Percentiles rank a stretch among this genome's conserved stretches.
These are phyloP conservation scores for Tuber indicum DNA, from an alignment of 495 filamentous ascomycete species.

Conservation along the genomic window DNA sequence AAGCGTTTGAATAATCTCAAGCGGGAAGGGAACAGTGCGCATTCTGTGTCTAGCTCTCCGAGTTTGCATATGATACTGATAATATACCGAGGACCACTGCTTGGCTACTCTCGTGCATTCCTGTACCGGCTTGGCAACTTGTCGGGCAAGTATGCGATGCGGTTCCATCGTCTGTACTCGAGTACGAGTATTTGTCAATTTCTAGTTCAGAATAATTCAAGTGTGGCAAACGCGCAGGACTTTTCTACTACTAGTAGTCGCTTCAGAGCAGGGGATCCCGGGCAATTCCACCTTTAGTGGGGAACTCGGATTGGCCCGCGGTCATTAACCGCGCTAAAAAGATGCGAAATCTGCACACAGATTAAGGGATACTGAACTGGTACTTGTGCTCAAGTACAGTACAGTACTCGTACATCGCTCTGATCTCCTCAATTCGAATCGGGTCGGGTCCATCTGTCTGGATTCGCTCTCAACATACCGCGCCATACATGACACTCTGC, in stretches of 20 bases:
- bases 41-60: neutral
- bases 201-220: too few species aligned
- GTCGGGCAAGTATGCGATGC: neutral
- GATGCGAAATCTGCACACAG: too few species aligned
- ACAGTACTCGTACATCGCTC: too few species aligned
- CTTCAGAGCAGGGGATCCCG: too few species aligned
- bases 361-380: too few species aligned
- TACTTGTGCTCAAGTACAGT: too few species aligned
- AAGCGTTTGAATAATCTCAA: neutral
- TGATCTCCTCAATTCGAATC: neutral
- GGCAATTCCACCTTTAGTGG: too few species aligned
- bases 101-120: neutral
- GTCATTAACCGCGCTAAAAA: too few species aligned
- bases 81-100: neutral
- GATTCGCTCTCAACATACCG: neutral
- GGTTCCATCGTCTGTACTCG: neutral
- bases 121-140: neutral
- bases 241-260: too few species aligned
- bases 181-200: too few species aligned
- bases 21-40: neutral
- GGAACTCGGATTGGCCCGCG: too few species aligned
- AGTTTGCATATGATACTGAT: neutral
- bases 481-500: neutral
- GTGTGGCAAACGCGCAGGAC: too few species aligned
- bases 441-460: neutral